Base-by-base conservation (phyloP, 2,329 filamentous ascomycete genomes). In the Aspergillus pseudonomiae region DNA sequence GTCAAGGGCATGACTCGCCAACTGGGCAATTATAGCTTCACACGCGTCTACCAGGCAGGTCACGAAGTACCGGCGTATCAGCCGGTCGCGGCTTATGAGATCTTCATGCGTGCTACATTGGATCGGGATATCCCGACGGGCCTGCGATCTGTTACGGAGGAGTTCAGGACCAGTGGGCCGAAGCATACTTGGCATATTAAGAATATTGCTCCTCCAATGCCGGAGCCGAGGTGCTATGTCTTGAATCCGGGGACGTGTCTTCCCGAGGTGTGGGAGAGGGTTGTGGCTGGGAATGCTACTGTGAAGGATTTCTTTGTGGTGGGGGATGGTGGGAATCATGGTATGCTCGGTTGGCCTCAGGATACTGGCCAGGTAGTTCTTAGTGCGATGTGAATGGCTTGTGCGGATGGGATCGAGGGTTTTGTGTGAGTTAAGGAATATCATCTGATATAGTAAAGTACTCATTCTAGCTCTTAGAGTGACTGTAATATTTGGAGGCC, bases 101-200 rank as follows among this genome's bases (percentile, higher is more conserved):
- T 88, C 50, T 87, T 88, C 71, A 77, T 80, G 21, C 83, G 86
- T 6, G 80, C 81, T 0, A 78, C 85, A 55, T 77, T 82, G 55
- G 81, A 82, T 54, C 78, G 75, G 14, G 86, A 87, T 63, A 78
- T 89, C 53, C 82, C 84, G 0, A 88, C 85, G 3, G 86, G 87
- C 0, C 79, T 79, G 39, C 70, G 80, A 0, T 74, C 75, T 10
- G 82, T 79, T 1, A 71, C 65, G 0, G 57, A 67, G 5, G 73
- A 77, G 61, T 63, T 65, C 11, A 68, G 68, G 4, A 82, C 79
- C 1, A 54, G 74, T 64, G 81, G 75, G 1, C 79, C 76, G 6
- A 69, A 70, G 7, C 77, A 75, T 57, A 80, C 77, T 21, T 81
- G 70, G 69, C 73, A 81, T 34, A 78, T 84, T 63, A 84, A 78